phyloP scores from a whole-genome alignment of 116 monocot genomes.

The Phalaenopsis hybrid region DNA sequence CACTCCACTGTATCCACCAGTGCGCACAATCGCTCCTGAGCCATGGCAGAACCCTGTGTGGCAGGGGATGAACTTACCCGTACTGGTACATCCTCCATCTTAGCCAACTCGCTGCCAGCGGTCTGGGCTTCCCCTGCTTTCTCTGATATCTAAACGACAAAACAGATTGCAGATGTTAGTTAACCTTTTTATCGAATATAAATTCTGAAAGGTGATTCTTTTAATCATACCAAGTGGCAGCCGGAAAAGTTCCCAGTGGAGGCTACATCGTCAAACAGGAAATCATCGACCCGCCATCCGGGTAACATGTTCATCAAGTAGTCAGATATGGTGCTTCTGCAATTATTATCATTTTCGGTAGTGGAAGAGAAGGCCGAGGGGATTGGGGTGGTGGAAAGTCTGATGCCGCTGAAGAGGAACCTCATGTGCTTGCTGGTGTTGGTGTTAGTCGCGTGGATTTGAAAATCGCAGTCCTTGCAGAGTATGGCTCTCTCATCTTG shows the following conservation, averaged over 20 bases:
- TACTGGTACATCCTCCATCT: not conserved
- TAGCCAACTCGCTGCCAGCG: not conserved
- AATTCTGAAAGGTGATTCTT: not conserved
- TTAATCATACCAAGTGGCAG: not conserved
- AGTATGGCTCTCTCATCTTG: slow-evolving; percentile 53
- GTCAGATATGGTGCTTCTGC: slow-evolving; percentile 40
- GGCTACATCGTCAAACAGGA: slow-evolving; percentile 21
- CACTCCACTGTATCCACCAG: no score
- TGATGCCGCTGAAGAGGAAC: slow-evolving; percentile 40
- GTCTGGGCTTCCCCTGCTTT: not conserved
- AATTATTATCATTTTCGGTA: not conserved
- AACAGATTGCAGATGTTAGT: no score
- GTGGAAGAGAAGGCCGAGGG: not conserved
- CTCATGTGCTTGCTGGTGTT: slow-evolving; percentile 39
- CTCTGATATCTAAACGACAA: not conserved
- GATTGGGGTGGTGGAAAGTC: slow-evolving; percentile 19
- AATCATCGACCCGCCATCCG: slow-evolving; percentile 50
- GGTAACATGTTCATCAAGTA: slow-evolving; percentile 47
- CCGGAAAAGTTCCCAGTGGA: not conserved
- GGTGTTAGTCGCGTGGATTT: slow-evolving; percentile 31
- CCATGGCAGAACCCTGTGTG: not conserved
- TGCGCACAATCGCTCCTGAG: not conserved
- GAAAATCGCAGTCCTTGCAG: slow-evolving; percentile 46
- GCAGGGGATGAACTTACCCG: no score
- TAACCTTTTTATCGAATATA: no score